phyloP scores from a whole-genome alignment of 2,329 filamentous ascomycete species.

The Pestalotiopsis sp. region DNA sequence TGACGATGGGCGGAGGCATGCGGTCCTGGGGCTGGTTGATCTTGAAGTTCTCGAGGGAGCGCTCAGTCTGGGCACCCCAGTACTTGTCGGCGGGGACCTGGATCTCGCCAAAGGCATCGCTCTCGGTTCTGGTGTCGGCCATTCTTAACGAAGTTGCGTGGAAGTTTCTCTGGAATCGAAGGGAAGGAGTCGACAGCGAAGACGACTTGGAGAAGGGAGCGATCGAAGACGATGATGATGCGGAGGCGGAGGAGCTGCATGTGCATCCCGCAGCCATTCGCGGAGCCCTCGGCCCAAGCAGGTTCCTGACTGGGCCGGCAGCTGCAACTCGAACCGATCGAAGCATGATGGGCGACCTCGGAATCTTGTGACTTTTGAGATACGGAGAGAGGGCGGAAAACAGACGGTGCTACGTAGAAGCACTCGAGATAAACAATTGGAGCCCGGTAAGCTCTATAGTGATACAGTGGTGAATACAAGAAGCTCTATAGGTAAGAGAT shows the following conservation, averaged over 20 bases:
- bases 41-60: conserved; percentile 94
- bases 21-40: conserved; percentile 99
- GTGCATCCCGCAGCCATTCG: conserved; percentile 30
- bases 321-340: conserved; percentile 35
- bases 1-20: conserved; percentile 91
- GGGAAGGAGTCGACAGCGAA: conserved; percentile 21
- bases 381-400: background rate
- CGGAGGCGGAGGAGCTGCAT: conserved; percentile 28
- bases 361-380: background rate
- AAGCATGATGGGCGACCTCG: conserved; percentile 28
- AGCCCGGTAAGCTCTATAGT: background rate
- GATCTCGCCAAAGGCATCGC: conserved; percentile 96
- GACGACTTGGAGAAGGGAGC: conserved; percentile 18
- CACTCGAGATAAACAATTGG: background rate
- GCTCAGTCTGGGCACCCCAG: conserved; percentile 97
- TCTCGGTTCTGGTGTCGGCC: conserved; percentile 74
- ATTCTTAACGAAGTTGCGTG: conserved; percentile 49
- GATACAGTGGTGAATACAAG: background rate
- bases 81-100: conserved; percentile 91
- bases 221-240: conserved; percentile 21
- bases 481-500: background rate
- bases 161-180: conserved; percentile 35
- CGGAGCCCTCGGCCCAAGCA: conserved; percentile 35
- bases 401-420: background rate
- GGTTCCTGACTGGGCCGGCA: conserved; percentile 28